Base-by-base conservation (phyloP, 345 rosid species). In the Brassica nigra region DNA sequence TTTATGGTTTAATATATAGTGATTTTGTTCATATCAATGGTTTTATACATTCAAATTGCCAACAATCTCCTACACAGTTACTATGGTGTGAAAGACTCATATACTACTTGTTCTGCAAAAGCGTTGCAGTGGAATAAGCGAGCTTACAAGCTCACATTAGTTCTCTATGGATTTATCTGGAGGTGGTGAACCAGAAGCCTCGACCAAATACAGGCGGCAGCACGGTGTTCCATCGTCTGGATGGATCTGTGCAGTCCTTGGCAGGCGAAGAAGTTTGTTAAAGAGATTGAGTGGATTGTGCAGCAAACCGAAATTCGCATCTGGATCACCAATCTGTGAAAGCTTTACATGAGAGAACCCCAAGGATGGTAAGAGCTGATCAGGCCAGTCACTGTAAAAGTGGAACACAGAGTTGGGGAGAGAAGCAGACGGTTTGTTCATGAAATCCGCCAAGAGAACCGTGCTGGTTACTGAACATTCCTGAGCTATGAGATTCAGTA, bases 331-430 rank as follows among this genome's bases (percentile, higher is more conserved):
- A 54, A 91, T 92, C 77, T 95, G 97, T 68, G 97, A 92, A 84
- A 95, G 94, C 62, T 75, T 86, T 62, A 92, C 99, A 55, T 90
- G 75, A 76, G 97, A 85, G 84, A 92, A 92, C 63, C 99, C 99
- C 16, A 95, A 76, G 49, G 99, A 79, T 74, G 97, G 97, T 62
- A 95, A 87, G 18, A 91, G 90, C 66, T 86, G 90, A 55, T 95
- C 97, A 18, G 99, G 99, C 99, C 97, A 92, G 83, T 92, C 97
- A 78, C 97, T 88, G 75, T 92, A 88, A 83, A 95, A 95, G 57
- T 89, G 87, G 88, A 88, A 95, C 77, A 84, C 83, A 39, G 97
- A 90, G 82, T 71, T 86, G n/a, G 89, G 85, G 39, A 90, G 82
- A 4, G 89, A 83, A 54, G 95, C 91, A 11, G 97, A 89, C 12